These are phyloP conservation scores for Colletotrichum paranaense DNA, from an alignment of 2,329 filamentous ascomycete genomes.

Conservation along the genomic window DNA sequence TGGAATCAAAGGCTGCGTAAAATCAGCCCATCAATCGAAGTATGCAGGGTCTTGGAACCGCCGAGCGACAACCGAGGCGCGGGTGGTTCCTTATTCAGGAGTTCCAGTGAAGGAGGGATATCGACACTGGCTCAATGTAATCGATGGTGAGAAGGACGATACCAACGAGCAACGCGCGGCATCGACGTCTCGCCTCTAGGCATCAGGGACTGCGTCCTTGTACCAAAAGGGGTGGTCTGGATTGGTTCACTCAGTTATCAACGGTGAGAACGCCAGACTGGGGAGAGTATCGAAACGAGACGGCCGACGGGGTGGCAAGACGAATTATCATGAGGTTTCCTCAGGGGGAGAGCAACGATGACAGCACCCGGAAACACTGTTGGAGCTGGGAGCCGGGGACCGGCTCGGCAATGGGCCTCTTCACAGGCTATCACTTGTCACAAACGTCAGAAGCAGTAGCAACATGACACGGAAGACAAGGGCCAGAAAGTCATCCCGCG, in stretches of 20 bases:
- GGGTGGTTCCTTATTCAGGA: neutral
- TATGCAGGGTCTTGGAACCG: slow-evolving; percentile 13
- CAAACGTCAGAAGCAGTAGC: neutral
- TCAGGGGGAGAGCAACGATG: neutral
- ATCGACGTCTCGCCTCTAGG: neutral
- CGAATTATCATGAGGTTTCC: neutral
- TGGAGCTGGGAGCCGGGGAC: neutral
- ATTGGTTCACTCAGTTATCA: neutral
- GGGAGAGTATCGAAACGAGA: slow-evolving; percentile 12
- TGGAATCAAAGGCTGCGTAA: slow-evolving; percentile 64
- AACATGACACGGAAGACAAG: neutral
- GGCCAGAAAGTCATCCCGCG: neutral
- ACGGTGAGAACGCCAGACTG: slow-evolving; percentile 1
- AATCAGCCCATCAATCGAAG: neutral
- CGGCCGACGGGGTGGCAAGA: neutral
- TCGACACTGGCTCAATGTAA: neutral
- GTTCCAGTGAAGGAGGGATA: neutral
- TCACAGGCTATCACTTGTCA: neutral
- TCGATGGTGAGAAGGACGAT: neutral
- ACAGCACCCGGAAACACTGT: neutral
- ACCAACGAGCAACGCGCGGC: neutral
- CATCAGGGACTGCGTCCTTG: neutral
- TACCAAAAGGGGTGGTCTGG: neutral
- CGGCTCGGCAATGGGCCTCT: neutral
- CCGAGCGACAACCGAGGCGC: slow-evolving; percentile 7